Conservation (phyloP, 1,284 basidiomycete genomes). For the Phlebopus sp. region DNA sequence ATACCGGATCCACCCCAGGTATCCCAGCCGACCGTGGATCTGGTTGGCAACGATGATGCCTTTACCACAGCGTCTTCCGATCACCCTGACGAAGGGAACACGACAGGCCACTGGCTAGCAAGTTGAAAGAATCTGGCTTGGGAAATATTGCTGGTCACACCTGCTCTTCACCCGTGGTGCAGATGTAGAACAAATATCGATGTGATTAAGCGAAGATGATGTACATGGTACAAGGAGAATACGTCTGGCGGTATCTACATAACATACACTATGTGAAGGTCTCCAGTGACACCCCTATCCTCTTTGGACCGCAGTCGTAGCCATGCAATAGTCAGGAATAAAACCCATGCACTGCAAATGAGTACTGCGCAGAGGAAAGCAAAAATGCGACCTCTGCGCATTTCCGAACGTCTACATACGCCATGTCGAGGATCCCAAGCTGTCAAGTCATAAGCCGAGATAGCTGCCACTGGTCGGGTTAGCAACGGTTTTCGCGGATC, state of each 20-base stretch:
- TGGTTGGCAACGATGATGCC: constrained; percentile 22
- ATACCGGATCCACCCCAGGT: constrained; percentile 11
- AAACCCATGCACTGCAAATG: constrained; percentile 58
- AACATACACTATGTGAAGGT: not conserved
- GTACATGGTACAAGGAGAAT: not conserved
- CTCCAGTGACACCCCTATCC: constrained; percentile 25
- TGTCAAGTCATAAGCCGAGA: not conserved
- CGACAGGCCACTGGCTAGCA: constrained; percentile 31
- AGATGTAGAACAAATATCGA: not conserved
- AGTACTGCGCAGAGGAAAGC: constrained; percentile 42
- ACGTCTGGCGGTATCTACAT: no score
- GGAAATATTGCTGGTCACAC: not conserved
- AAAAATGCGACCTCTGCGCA: constrained; percentile 50
- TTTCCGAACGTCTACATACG: constrained; percentile 37
- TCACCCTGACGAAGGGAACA: constrained; percentile 31
- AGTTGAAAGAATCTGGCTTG: constrained; percentile 24
- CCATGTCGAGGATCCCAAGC: constrained; percentile 13
- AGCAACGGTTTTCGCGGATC: constrained; percentile 17
- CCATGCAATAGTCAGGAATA: constrained; percentile 66
- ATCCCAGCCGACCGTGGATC: constrained; percentile 24
- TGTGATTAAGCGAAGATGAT: not conserved
- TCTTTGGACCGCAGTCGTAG: constrained; percentile 47
- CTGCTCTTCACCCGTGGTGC: not conserved
- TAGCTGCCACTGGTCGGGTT: not conserved
- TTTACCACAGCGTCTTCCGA: constrained; percentile 33